Evolutionary conservation across 192 early-diverging fungal genomes (phyloP), one percentile per base, ranked within the genome.

Genomic region (Linnemannia elongata): DNA sequence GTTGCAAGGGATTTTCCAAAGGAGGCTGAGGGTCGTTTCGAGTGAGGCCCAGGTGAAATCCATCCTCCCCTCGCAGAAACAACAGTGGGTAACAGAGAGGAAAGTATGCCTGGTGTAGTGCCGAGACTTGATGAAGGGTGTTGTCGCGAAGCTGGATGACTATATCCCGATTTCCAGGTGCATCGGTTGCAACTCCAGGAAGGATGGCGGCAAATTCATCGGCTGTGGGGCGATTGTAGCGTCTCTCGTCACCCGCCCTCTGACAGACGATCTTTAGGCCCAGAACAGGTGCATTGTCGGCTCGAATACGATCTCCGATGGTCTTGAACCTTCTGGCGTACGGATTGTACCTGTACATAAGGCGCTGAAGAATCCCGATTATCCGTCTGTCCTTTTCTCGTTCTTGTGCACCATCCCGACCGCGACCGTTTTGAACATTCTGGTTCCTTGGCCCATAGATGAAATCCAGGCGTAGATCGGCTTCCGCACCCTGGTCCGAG

Each of bases 291-390:
- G 27, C 41, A 42, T 74, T 10, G 18, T 71, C 69, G 0, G 13
- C 35, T 38, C 69, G 69, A n/a, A 71, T 71, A 42, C 69, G 69
- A 0, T 71, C 0, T 41, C 69, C 69, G 13, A 74, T 33, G 42
- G 30, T 33, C 24, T 49, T 74, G 27, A 35, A 49, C 5, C 42
- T 38, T 17, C 45, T 74, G 33, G 73, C 73, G 18, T 74, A 74
- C 38, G 73, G 73, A 74, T 74, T 74, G 73, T 30, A 36, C 47
- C 47, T 41, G 49, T 74, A 35, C 47, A 74, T 74, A 30, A 74
- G 42, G 45, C 12, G 8, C 15, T 54, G 73, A 35, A 74, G 45
- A 30, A 45, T 74, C 0, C 45, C 0, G 45, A 74, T 74, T 0
- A 74, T 74, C 13, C 47, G 24, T 45, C 33, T 74, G 42, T 74